Percentiles rank a stretch among this genome's conserved stretches.
Conservation (phyloP, 2,329 filamentous ascomycete species). For the Zymoseptoria tritici region DNA sequence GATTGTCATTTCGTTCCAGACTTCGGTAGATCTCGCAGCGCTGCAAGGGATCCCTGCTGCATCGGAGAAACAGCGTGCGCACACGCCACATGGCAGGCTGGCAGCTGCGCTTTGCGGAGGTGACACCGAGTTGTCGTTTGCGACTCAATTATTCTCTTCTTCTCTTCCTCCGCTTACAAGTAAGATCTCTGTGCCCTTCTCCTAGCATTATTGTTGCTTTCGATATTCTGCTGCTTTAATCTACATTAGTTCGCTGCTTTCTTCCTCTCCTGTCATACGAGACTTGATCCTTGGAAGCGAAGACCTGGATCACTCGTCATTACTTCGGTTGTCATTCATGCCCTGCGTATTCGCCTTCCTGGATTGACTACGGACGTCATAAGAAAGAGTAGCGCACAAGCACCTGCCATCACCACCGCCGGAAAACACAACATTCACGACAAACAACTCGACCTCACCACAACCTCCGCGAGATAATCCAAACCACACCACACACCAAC, state of each 20-base stretch:
- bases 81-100: too few relatives aligned
- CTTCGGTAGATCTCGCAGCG: too few relatives aligned
- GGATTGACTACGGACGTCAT: neutral
- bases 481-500: neutral
- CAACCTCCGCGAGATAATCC: neutral
- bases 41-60: too few relatives aligned
- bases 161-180: neutral
- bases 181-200: too few relatives aligned
- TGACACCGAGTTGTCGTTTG: neutral
- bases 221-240: neutral
- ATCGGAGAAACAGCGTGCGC: too few relatives aligned
- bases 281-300: neutral
- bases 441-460: neutral
- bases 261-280: too few relatives aligned
- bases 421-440: neutral
- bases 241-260: too few relatives aligned
- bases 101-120: neutral
- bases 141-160: neutral
- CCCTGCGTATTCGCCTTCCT: neutral
- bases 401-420: neutral
- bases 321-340: neutral
- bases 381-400: neutral
- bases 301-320: neutral
- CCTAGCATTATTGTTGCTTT: neutral
- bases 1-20: too few relatives aligned